Evolutionary conservation across 768 basidiomycete genomes (phyloP).

Genomic region (Lentinus brumalis): DNA sequence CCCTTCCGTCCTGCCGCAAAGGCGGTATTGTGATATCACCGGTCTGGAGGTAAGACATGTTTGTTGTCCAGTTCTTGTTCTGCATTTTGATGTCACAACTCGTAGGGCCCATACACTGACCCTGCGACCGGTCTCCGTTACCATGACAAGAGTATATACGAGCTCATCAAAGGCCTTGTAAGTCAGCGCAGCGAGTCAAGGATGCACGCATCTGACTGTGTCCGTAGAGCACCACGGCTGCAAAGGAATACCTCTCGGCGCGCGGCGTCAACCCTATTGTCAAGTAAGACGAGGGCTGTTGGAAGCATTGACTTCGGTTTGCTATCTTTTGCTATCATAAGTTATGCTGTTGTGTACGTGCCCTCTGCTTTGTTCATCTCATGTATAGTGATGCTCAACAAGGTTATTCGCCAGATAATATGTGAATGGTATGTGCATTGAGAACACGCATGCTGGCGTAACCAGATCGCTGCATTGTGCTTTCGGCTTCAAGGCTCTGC

Average conservation of each 20-base stretch:
- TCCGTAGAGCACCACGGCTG: constrained; percentile 61
- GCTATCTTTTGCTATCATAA: neutral
- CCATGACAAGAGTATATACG: constrained; percentile 87
- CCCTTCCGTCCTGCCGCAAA: constrained; percentile 79
- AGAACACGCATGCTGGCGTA: too few relatives aligned
- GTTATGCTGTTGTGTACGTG: too few relatives aligned
- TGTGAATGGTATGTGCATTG: too few relatives aligned
- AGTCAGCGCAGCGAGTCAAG: constrained; percentile 12
- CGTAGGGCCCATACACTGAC: constrained; percentile 80
- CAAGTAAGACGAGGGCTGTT: constrained; percentile 22
- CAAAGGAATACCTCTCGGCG: constrained; percentile 76
- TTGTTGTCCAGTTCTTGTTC: too few relatives aligned
- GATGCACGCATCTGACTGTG: neutral
- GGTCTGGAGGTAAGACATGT: constrained; percentile 62
- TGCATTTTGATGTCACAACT: neutral
- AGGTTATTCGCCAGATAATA: too few relatives aligned
- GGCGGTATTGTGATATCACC: constrained; percentile 84
- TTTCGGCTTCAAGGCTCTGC: too few relatives aligned
- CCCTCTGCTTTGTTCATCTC: too few relatives aligned
- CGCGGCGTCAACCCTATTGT: constrained; percentile 42
- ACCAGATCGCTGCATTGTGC: too few relatives aligned
- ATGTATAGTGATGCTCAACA: too few relatives aligned
- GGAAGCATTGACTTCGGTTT: neutral
- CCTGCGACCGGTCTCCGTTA: constrained; percentile 79
- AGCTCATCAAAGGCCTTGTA: constrained; percentile 75